Evolutionary conservation across 2,329 filamentous ascomycete species (phyloP).

Genomic region (Colletotrichum orchidophilum): DNA sequence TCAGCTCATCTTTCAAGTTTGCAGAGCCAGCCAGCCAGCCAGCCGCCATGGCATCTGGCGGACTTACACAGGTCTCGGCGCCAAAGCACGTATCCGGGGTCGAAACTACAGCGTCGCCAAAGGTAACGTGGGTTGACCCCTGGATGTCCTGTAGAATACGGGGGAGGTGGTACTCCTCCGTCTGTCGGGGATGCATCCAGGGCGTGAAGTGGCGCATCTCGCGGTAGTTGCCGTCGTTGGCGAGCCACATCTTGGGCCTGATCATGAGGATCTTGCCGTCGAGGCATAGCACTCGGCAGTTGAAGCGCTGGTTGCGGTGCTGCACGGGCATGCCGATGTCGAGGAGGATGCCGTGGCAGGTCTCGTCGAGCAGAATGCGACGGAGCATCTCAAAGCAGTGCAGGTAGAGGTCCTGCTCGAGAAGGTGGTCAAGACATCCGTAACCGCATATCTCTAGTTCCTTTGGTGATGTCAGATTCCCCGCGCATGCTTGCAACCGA

Average conservation of each 20-base stretch:
- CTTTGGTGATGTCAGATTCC: constrained; percentile 9
- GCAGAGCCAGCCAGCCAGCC: background rate
- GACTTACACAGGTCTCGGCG: constrained; percentile 61
- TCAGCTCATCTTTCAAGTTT: background rate
- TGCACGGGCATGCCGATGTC: constrained; percentile 73
- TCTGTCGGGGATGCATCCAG: constrained; percentile 65
- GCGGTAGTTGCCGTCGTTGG: constrained; percentile 73
- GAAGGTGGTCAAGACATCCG: constrained; percentile 32
- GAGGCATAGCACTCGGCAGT: constrained; percentile 51
- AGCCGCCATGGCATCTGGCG: background rate
- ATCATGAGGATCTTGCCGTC: constrained; percentile 77
- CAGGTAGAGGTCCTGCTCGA: constrained; percentile 64
- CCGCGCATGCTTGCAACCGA: no score
- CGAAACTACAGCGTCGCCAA: constrained; percentile 74
- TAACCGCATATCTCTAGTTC: constrained; percentile 65
- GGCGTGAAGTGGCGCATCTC: constrained; percentile 72
- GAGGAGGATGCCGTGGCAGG: constrained; percentile 72
- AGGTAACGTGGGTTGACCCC: constrained; percentile 58
- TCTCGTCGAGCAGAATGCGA: constrained; percentile 67
- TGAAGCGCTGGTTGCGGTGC: constrained; percentile 51
- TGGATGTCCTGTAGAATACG: constrained; percentile 65
- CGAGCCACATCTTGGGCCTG: constrained; percentile 74
- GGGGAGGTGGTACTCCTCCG: constrained; percentile 74
- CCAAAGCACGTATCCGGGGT: constrained; percentile 70
- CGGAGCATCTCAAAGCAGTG: constrained; percentile 71